Evolutionary conservation across 768 basidiomycete species (phyloP).

Genomic region (Mycena epipterygia): DNA sequence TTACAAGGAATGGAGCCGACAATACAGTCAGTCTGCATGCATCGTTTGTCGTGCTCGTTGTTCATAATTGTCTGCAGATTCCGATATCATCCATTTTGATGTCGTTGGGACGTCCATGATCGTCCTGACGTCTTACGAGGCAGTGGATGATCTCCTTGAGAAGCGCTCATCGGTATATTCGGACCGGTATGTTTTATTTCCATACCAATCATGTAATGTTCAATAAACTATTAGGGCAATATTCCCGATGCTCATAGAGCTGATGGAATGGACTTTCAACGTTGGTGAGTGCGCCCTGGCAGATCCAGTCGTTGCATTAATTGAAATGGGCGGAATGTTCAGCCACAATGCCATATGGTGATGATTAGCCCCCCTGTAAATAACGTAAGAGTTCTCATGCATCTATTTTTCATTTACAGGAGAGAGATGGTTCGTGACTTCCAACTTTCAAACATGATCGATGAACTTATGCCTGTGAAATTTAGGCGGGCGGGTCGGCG

Average conservation of each 20-base stretch:
- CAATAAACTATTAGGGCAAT: constrained; percentile 9
- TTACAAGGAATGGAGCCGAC: constrained; percentile 56
- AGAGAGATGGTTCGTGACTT: constrained; percentile 16
- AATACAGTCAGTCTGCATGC: constrained; percentile 48
- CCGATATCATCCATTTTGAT: constrained; percentile 45
- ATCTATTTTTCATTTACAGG: neutral
- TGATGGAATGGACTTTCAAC: constrained; percentile 29
- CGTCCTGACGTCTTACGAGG: constrained; percentile 50
- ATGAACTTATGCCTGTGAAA: no score
- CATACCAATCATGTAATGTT: neutral
- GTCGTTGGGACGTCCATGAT: constrained; percentile 44
- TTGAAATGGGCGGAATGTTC: neutral
- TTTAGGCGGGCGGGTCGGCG: constrained; percentile 24
- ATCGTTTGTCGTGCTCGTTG: neutral
- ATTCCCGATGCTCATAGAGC: constrained; percentile 27
- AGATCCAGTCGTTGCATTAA: neutral
- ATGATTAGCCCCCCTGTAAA: neutral
- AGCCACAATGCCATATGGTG: constrained; percentile 30
- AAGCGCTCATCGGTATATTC: constrained; percentile 56
- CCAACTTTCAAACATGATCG: neutral
- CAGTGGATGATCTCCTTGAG: constrained; percentile 53
- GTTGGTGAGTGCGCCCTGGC: neutral
- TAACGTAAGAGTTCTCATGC: neutral
- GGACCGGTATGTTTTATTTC: constrained; percentile 45
- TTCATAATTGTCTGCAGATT: constrained; percentile 39